A percentile compares a stretch with the other conserved stretches of the same genome.
Conservation (phyloP, 169 alveolate species). For the Condylostoma magnum region DNA sequence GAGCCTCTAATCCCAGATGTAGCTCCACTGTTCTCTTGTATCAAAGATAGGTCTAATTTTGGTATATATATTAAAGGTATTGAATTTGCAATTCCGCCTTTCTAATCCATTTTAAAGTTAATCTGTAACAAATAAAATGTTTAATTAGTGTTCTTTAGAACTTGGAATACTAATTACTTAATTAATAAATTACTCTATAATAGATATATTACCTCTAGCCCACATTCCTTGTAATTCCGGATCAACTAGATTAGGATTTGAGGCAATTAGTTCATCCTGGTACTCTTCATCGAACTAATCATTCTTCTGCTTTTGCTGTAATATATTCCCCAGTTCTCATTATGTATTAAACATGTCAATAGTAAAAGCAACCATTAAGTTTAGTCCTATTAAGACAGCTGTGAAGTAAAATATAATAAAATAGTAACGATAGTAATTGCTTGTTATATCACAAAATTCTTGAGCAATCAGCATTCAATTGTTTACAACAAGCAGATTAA, state of each 20-base stretch:
- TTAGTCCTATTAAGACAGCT: constrained; percentile 41
- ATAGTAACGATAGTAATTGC: neutral
- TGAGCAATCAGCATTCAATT: constrained; percentile 35
- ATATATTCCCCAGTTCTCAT: constrained; percentile 24
- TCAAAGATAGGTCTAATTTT: too few relatives aligned
- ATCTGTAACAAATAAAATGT: too few relatives aligned
- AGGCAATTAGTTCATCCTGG: neutral
- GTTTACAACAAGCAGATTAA: constrained; percentile 46
- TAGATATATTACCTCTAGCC: neutral
- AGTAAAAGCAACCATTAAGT: constrained; percentile 48
- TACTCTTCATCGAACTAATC: neutral
- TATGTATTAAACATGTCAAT: constrained; percentile 45
- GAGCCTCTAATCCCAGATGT: too few relatives aligned
- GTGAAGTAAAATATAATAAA: constrained; percentile 34
- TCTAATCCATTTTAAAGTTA: too few relatives aligned
- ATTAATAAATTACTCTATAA: neutral
- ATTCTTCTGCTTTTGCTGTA: neutral
- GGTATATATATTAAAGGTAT: too few relatives aligned
- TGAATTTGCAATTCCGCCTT: too few relatives aligned
- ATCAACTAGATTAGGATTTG: neutral
- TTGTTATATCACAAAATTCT: constrained; percentile 12
- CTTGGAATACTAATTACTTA: neutral
- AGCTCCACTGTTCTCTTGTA: too few relatives aligned
- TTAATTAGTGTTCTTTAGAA: neutral
- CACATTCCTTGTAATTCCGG: neutral